Conservation (phyloP, 2,329 filamentous ascomycete genomes). For the Fusarium annulatum region DNA sequence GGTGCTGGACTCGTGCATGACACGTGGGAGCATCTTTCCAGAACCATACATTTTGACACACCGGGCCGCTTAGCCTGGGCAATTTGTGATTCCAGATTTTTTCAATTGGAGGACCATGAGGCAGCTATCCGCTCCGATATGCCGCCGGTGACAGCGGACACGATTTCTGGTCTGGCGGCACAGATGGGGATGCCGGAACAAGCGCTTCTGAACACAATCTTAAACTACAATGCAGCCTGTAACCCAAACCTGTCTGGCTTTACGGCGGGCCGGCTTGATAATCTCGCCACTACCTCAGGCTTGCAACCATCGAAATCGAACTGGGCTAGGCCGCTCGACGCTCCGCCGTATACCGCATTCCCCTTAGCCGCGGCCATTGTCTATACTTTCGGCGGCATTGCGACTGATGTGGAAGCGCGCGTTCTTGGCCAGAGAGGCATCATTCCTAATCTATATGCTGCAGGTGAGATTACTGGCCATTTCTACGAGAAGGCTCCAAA, state of each 20-base stretch:
- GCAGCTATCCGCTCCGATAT: background rate
- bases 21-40: background rate
- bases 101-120: background rate
- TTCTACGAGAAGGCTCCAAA: background rate
- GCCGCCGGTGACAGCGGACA: background rate
- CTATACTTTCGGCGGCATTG: background rate
- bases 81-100: background rate
- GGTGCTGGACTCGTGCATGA: background rate
- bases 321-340: background rate
- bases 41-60: background rate
- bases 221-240: background rate
- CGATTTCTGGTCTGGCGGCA: background rate
- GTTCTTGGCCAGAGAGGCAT: background rate
- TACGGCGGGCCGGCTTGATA: background rate
- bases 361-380: background rate
- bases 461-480: background rate
- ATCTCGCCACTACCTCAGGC: background rate
- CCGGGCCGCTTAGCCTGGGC: background rate
- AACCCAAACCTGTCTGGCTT: background rate
- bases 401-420: background rate
- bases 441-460: background rate
- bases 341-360: background rate
- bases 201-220: background rate
- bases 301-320: background rate
- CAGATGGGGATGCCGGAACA: background rate